Base-by-base conservation (phyloP, 768 basidiomycete genomes). In the Pisolithus orientalis region DNA sequence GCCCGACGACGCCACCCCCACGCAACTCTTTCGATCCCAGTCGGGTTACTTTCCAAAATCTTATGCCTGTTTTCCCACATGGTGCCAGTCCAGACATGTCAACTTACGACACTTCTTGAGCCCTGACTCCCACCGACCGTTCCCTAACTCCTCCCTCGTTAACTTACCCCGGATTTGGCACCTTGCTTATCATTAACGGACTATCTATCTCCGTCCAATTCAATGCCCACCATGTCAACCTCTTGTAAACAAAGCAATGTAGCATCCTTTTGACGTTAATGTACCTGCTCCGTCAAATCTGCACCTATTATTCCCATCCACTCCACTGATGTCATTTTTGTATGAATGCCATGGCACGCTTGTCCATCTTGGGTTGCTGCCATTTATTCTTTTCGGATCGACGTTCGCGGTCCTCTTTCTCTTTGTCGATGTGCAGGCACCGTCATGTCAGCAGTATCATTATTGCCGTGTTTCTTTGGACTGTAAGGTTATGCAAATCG, bases 31-130 rank as follows among this genome's bases (percentile, higher is more conserved):
- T 78, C 60, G 69, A 75, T 57, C 77, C 77, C 16, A 74, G 75
- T 51, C 73, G 67, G 54, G 72, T 80, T 59, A 70, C 73, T 16
- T 83, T 83, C 57, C 75, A 72, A 62, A 73, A 82, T 58, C 79
- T 85, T 61, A 82, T 85, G 80, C 83, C 83, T 38, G 75, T 83
- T 51, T 70, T 75, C 58, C 70, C 70, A 51, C 69, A 59, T 42
- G 63, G 57, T 42, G 39, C 51, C 57, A 53, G 55, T 39, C 54
- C 57, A 29, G 31, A 49, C 40, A 52, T 49, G 21, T 53, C 59
- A 32, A 1, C 25, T 53, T 45, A 34, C 56, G 51, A 65, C 7
- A 39, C 29, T 39, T 46, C 45, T 34, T 32, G 45, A 40, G 43
- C 46, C 45, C 38, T 32, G 45, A 40, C 47, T 59, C 54, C 14